Evolutionary conservation across 2,329 filamentous ascomycete species (phyloP).

Genomic region (Zasmidium angulare): DNA sequence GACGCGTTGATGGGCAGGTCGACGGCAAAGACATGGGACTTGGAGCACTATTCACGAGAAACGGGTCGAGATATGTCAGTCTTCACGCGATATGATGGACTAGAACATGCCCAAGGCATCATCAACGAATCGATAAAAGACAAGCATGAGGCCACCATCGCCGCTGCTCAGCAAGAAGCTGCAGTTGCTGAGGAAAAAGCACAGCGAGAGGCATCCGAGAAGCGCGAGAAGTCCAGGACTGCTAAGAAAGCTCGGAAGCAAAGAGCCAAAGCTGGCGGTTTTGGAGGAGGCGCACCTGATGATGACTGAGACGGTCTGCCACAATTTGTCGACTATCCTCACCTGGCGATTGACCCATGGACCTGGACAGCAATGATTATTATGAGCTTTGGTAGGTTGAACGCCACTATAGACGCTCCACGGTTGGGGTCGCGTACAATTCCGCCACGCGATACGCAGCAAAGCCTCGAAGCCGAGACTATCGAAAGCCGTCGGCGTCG

Average conservation of each 20-base stretch:
- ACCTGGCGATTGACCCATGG: too few relatives aligned
- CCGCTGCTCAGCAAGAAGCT: slow-evolving; percentile 36
- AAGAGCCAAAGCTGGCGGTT: slow-evolving; percentile 25
- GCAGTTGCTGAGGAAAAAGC: slow-evolving; percentile 35
- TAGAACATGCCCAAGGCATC: slow-evolving; percentile 36
- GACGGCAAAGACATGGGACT: slow-evolving; percentile 38
- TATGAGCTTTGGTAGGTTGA: too few relatives aligned
- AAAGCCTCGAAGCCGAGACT: too few relatives aligned
- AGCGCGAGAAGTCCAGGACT: slow-evolving; percentile 32
- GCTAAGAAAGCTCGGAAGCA: slow-evolving; percentile 33
- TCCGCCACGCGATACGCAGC: too few relatives aligned
- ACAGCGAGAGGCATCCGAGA: slow-evolving; percentile 34
- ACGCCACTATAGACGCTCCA: too few relatives aligned
- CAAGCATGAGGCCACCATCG: slow-evolving; percentile 34
- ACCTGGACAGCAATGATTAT: too few relatives aligned
- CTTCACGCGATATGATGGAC: slow-evolving; percentile 38
- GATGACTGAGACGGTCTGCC: slow-evolving; percentile 7
- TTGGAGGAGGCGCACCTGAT: slow-evolving; percentile 23
- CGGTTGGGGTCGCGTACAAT: too few relatives aligned
- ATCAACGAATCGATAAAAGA: slow-evolving; percentile 32
- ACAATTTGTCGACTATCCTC: too few relatives aligned
- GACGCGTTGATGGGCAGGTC: slow-evolving; percentile 55
- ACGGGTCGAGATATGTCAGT: slow-evolving; percentile 37
- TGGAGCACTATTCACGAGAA: slow-evolving; percentile 42
- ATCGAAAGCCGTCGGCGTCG: too few relatives aligned